Conservation (phyloP, 441 rosid genomes). For the Adansonia madagascariensis region DNA sequence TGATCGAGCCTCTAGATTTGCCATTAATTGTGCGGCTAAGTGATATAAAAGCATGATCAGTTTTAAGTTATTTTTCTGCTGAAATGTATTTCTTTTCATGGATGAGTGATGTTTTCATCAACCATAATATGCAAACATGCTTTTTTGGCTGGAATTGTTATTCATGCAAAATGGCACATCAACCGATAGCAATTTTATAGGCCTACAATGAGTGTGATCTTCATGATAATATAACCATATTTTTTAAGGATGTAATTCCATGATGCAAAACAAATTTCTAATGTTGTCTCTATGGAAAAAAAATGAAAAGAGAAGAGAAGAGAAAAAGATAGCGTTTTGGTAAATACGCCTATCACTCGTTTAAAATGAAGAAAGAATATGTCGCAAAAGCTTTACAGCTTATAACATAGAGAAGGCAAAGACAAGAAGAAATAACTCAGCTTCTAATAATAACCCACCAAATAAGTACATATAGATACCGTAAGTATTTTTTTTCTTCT, state of each 20-base stretch:
- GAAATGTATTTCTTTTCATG: background rate
- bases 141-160: background rate
- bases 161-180: background rate
- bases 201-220: background rate
- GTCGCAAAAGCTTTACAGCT: constrained; percentile 48
- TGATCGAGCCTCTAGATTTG: background rate
- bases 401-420: constrained; percentile 25
- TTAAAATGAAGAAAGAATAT: constrained; percentile 36
- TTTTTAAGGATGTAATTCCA: no score
- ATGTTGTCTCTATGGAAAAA: background rate
- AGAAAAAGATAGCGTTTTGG: constrained; percentile 17
- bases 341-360: constrained; percentile 37
- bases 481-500: constrained; percentile 33
- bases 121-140: background rate
- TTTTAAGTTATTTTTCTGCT: background rate
- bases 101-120: background rate
- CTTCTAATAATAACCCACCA: constrained; percentile 40
- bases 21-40: background rate
- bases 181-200: background rate
- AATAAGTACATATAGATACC: constrained; percentile 60
- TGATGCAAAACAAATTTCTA: no score
- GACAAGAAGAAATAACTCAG: constrained; percentile 30
- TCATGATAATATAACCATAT: background rate
- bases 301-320: background rate
- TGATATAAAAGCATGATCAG: background rate